phyloP scores from a whole-genome alignment of 164 flowering plant species.

The Malania oleifera region DNA sequence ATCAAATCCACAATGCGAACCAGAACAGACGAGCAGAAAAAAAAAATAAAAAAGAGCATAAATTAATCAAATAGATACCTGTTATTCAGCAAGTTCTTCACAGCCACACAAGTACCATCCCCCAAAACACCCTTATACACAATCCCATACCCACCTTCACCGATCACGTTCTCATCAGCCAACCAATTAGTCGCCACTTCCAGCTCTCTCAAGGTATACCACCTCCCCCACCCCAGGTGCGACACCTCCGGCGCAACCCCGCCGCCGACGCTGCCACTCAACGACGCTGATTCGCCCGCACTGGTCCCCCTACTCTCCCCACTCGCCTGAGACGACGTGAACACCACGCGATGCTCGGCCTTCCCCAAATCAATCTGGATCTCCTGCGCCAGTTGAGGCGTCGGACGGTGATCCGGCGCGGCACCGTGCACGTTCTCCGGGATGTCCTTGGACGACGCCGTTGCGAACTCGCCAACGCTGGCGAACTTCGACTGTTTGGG shows the following conservation, averaged over 20 bases:
- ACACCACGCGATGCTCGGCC: conserved; percentile 76
- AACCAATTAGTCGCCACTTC: conserved; percentile 82
- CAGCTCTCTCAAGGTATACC: conserved; percentile 92
- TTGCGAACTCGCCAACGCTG: conserved; percentile 24
- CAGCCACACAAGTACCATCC: conserved; percentile 76
- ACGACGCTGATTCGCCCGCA: conserved; percentile 50
- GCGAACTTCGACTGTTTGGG: neutral
- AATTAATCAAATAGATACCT: conserved; percentile 33
- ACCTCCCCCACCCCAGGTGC: conserved; percentile 96
- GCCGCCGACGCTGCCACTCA: conserved; percentile 34
- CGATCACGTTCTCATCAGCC: conserved; percentile 90
- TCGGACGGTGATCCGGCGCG: conserved; percentile 26
- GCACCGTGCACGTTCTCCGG: conserved; percentile 55
- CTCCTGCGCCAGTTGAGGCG: conserved; percentile 40
- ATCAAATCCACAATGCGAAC: neutral
- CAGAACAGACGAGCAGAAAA: neutral
- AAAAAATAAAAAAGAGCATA: neutral
- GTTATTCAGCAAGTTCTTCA: conserved; percentile 90
- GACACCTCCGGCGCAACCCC: conserved; percentile 67
- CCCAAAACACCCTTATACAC: conserved; percentile 74
- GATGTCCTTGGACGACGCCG: conserved; percentile 72
- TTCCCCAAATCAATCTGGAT: conserved; percentile 91
- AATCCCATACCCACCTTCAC: conserved; percentile 98
- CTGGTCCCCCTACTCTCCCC: conserved; percentile 69
- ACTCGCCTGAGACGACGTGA: conserved; percentile 53